phyloP scores from a whole-genome alignment of 2,329 filamentous ascomycete species.

The Zalaria obscura region DNA sequence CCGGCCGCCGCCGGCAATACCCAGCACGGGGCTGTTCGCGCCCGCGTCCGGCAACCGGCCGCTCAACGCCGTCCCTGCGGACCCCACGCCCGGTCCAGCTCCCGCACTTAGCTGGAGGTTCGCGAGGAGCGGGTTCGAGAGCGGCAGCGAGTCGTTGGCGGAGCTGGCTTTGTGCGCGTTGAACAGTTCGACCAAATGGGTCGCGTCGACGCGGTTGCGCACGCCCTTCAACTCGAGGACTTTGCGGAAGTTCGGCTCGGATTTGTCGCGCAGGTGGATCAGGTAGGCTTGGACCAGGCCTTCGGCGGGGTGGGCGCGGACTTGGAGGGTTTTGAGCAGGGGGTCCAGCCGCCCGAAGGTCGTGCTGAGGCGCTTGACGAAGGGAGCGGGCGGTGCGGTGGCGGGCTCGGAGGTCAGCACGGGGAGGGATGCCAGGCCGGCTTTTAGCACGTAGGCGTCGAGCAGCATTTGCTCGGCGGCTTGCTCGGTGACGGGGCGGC shows the following conservation, averaged over 20 bases:
- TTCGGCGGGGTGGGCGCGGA: constrained; percentile 79
- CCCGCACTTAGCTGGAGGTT: constrained; percentile 36
- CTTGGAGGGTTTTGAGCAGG: constrained; percentile 90
- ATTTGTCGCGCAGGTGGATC: constrained; percentile 89
- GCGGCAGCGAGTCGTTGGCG: constrained; percentile 54
- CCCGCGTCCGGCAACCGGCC: constrained; percentile 9
- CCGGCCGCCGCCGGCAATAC: constrained; percentile 23
- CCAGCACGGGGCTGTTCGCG: constrained; percentile 16
- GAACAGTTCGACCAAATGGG: constrained; percentile 76
- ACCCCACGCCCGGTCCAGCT: neutral
- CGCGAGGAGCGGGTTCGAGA: constrained; percentile 53
- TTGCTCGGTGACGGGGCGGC: constrained; percentile 80
- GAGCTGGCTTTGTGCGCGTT: constrained; percentile 62
- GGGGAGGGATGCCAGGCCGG: constrained; percentile 59
- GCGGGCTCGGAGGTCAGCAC: constrained; percentile 41
- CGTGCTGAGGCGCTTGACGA: constrained; percentile 72
- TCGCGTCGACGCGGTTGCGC: constrained; percentile 62
- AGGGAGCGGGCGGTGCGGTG: constrained; percentile 44
- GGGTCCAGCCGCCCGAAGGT: constrained; percentile 80
- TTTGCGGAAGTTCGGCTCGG: constrained; percentile 89
- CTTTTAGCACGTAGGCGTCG: constrained; percentile 82
- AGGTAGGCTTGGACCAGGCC: constrained; percentile 93
- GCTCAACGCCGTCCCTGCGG: constrained; percentile 8
- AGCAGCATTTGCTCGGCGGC: constrained; percentile 97
- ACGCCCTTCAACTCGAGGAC: constrained; percentile 93